phyloP scores from a whole-genome alignment of 306 rosid genomes.

The Nissolia schottii region DNA sequence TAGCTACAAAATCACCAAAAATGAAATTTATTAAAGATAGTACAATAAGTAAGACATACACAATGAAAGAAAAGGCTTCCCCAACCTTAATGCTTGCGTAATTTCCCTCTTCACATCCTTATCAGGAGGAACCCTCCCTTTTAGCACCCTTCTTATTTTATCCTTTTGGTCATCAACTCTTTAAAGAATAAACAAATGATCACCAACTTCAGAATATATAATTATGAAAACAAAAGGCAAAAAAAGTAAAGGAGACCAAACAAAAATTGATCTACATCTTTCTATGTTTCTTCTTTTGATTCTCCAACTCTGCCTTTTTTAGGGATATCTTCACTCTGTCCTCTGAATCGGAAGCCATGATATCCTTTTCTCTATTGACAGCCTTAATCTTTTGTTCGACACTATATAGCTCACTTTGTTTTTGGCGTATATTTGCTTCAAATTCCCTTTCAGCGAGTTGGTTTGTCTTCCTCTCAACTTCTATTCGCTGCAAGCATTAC shows the following conservation, averaged over 20 bases:
- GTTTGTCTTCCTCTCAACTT: constrained; percentile 64
- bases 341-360: constrained; percentile 66
- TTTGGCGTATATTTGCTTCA: constrained; percentile 61
- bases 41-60: not conserved
- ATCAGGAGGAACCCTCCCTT: constrained; percentile 85
- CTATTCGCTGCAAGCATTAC: constrained; percentile 47
- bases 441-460: constrained; percentile 74
- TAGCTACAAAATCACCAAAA: not conserved
- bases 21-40: not conserved
- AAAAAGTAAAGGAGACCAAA: constrained; percentile 13
- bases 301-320: constrained; percentile 56
- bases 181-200: constrained; percentile 29
- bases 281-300: constrained; percentile 57
- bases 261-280: constrained; percentile 55
- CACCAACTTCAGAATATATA: constrained; percentile 21
- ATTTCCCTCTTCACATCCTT: constrained; percentile 86
- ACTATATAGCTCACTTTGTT: constrained; percentile 47
- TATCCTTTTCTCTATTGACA: constrained; percentile 54
- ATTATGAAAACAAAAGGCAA: not conserved
- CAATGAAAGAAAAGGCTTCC: constrained; percentile 16
- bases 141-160: constrained; percentile 72
- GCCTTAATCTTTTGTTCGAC: constrained; percentile 63
- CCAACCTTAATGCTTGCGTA: constrained; percentile 65
- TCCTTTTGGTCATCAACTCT: constrained; percentile 80
- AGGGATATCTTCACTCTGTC: constrained; percentile 65